Base-by-base conservation (phyloP, 306 rosid species). In the Dalbergia cochinchinensis region DNA sequence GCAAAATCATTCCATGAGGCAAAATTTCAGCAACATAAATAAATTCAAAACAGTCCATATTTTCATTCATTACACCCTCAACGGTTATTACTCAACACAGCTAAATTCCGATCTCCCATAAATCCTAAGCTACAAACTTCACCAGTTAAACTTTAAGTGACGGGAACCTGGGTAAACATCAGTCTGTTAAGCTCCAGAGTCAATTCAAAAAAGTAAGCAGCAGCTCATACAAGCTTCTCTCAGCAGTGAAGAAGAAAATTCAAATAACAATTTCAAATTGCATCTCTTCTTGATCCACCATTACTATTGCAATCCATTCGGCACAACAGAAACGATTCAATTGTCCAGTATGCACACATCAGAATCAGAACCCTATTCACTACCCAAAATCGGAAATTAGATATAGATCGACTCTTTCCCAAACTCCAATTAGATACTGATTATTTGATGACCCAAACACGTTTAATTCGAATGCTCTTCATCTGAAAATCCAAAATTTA, bases 111-210 rank as follows among this genome's bases (percentile, higher is more conserved):
- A 48, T 48, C 44, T 47, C 60, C 1, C 26, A 53, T 48, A 14
- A 67, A 64, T 77, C 57, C 81, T 77, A 13, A 53, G 39, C 41
- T 51, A 54, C 61, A 26, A 11, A 47, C 8, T 54, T 45, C 44
- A 51, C 19, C 31, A 37, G 53, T 69, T 45, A 6, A 8, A 51
- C 15, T 11, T 59, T 16, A 14, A 65, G 55, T 66, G 42, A 12
- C 37, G 39, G 16, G 65, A 67, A 5, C 57, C 8, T 0, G n/a
- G 55, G 47, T 22, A 42, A 41, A 44, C 47, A 65, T 13, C 14
- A 66, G 54, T 10, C n/a, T 5, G 14, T 18, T 48, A 14, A 54
- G 33, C 31, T n/a, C 34, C 53, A 35, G 10, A 19, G 48, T 55
- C 77, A 16, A 14, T 39, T 72, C 34, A 57, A 19, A 59, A 59